phyloP scores from a whole-genome alignment of 257 asterid species.

The Solanum okadae region DNA sequence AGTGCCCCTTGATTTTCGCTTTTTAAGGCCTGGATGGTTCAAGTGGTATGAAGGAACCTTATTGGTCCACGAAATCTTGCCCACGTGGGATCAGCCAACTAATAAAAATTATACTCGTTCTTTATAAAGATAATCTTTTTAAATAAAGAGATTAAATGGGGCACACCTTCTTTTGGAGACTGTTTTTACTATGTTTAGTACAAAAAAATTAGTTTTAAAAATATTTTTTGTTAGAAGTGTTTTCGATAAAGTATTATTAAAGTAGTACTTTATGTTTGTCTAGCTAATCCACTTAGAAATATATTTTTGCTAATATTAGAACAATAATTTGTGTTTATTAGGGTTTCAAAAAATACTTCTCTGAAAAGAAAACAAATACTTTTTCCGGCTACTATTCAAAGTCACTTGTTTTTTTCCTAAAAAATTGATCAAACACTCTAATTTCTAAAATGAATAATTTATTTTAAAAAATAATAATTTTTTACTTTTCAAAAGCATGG shows the following conservation, averaged over 20 bases:
- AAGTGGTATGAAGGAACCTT: not conserved
- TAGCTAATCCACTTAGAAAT: not conserved
- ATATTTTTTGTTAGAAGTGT: not conserved
- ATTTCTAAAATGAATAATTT: not conserved
- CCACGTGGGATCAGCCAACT: conserved; percentile 6
- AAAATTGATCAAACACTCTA: not conserved
- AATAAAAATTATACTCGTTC: not conserved
- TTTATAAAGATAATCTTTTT: not conserved
- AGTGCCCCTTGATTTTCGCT: not conserved
- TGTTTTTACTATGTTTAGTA: not conserved
- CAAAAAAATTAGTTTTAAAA: too few species aligned
- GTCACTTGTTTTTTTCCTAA: not conserved
- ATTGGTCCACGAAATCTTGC: conserved; percentile 5
- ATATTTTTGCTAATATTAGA: not conserved
- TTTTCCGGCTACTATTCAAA: not conserved
- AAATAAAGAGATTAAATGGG: not conserved
- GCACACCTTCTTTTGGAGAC: not conserved
- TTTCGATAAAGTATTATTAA: not conserved
- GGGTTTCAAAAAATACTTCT: not conserved
- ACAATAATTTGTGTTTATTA: not conserved
- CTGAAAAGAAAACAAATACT: not conserved
- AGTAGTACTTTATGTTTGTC: not conserved
- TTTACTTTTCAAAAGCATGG: not conserved
- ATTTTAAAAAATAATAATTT: rapidly evolving
- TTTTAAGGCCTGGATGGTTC: not conserved